These are phyloP conservation scores for Aureobasidium mangrovei DNA, from an alignment of 2,329 filamentous ascomycete species.

Conservation along the genomic window DNA sequence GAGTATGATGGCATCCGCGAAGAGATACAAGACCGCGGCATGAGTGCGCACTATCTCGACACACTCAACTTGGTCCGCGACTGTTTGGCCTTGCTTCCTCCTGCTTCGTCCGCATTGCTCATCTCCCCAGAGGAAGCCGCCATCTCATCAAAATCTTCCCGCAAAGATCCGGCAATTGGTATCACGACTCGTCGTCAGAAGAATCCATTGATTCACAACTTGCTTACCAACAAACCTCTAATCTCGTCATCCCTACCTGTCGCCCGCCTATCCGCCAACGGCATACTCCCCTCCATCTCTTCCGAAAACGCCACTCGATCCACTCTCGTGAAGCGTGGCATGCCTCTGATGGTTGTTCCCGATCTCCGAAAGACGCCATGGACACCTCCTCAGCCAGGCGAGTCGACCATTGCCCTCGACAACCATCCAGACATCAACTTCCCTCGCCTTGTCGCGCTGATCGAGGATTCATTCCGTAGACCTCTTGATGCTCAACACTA, in stretches of 20 bases:
- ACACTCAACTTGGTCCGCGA: slow-evolving; percentile 67
- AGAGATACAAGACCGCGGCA: slow-evolving; percentile 33
- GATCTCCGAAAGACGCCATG: slow-evolving; percentile 58
- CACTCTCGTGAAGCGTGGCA: slow-evolving; percentile 77
- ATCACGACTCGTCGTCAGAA: slow-evolving; percentile 52
- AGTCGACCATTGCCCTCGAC: slow-evolving; percentile 57
- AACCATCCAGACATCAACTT: slow-evolving; percentile 72
- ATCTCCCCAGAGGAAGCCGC: slow-evolving; percentile 81
- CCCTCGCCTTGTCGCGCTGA: slow-evolving; percentile 70
- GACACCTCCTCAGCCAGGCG: slow-evolving; percentile 53
- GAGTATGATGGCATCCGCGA: slow-evolving; percentile 64
- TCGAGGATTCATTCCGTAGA: slow-evolving; percentile 86
- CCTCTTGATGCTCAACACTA: slow-evolving; percentile 80
- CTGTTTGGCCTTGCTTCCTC: slow-evolving; percentile 66
- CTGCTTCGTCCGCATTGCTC: slow-evolving; percentile 78
- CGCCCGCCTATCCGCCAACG: slow-evolving; percentile 46
- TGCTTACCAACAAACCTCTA: slow-evolving; percentile 88
- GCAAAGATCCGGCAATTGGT: slow-evolving; percentile 24
- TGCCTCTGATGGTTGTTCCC: slow-evolving; percentile 78
- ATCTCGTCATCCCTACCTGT: slow-evolving; percentile 84
- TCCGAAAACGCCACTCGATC: slow-evolving; percentile 23
- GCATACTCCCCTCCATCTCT: slow-evolving; percentile 24
- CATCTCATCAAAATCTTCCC: slow-evolving; percentile 36
- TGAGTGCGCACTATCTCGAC: slow-evolving; percentile 43
- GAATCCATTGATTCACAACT: slow-evolving; percentile 90